Evolutionary conservation across 2,329 filamentous ascomycete genomes (phyloP), one percentile per base, ranked within the genome.

Genomic region (Xylaria sp.): DNA sequence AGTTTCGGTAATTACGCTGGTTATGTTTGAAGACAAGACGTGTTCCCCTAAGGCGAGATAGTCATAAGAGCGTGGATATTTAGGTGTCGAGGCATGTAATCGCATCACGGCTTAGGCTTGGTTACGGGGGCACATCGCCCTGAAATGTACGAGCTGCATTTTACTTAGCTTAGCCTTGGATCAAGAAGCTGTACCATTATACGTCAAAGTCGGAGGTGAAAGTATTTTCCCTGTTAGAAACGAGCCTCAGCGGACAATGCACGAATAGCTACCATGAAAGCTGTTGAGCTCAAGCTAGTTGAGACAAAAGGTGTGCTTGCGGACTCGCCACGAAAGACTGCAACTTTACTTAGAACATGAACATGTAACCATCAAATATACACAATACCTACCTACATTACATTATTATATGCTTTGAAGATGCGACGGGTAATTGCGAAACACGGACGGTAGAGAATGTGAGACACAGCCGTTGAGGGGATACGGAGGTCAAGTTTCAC

Each of bases 401-500:
- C 28, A 23, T 46, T 28, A 46, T 8, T 35, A 17, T 3, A 17
- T 37, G 25, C 42, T 51, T 35, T 56, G 11, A 37, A n/a, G n/a
- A n/a, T n/a, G 31, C 53, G 46, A 15, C 12, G 21, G 37, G 23
- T 21, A 33, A 50, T 11, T 42, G n/a, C n/a, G 25, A 4, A 53
- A 54, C 14, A 33, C 25, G 11, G 19, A 35, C 61, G 46, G 61
- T 15, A 53, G 35, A 19, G 15, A 49, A 57, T 19, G 17, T 58
- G 58, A 64, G 58, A 64, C 58, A 38, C 37, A 54, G 21, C 58
- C 49, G 54, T 33, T 21, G 40, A 42, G 53, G 53, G 19, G 15
- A 55, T 51, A 45, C 56, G 51, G 61, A 54, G 58, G 35, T 53
- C 28, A 52, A 15, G 62, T 64, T 64, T 64, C 62, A 64, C 15